Evolutionary conservation across 768 basidiomycete species (phyloP), one percentile per base, ranked within the genome.

Genomic region (Hygrophorus pudorinus): DNA sequence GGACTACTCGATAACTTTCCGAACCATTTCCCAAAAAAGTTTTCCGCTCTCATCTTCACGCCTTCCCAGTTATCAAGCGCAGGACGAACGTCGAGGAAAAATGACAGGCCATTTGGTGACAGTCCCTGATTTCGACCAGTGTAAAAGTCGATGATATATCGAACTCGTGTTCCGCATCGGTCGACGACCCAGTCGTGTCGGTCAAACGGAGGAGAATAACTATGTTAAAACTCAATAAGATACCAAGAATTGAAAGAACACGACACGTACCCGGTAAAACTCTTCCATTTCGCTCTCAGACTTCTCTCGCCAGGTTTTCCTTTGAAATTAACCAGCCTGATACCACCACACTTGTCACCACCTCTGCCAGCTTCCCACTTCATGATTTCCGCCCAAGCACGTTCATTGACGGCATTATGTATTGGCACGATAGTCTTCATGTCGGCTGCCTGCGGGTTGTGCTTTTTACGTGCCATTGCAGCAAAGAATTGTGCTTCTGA

Each of bases 71-170:
- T 87, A 57, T 98, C 94, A 38, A 98, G 59, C 6, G 96, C 94
- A 1, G 96, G 96, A 34, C 96, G 75, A 13, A 86, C 91, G 53
- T 99, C 96, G 18, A 99, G 75, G 63, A 81, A 94, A 64, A 99
- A 98, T 0, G 91, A 88, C 11, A 87, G 63, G 45, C 76, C 73
- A 46, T 66, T 70, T 17, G 68, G 61, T 1, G 68, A 55, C 9
- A 75, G 5, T 33, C 42, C 44, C 14, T 24, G 16, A 36, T 61
- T 66, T 28, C 78, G 78, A 13, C 94, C 94, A 2, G 87, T 85
- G 67, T 99, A 99, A 64, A 98, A 99, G 65, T 99, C 96, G 55
- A 99, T 96, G 47, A 99, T 79, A 66, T 99, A 99, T 41, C 94
- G 81, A 58, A 91, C 71, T 46, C 78, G 79, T 7, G 76, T 78